Evolutionary conservation across 257 asterid species (phyloP).

Genomic region (Anisodus tanguticus): DNA sequence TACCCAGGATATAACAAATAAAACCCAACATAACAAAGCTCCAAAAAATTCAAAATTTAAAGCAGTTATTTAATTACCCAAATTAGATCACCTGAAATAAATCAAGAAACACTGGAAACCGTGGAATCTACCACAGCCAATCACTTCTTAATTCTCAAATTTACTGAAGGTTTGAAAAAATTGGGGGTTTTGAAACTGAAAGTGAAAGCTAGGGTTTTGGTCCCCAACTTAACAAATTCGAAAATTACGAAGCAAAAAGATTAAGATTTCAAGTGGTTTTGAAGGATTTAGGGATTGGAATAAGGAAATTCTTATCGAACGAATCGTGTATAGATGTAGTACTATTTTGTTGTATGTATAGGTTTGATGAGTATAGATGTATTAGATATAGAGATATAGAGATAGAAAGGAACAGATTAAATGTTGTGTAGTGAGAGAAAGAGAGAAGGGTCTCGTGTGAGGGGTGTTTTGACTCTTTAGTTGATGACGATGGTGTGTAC

Average conservation of each 20-base stretch:
- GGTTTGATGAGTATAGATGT: conserved; percentile 51
- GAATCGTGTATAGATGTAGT: conserved; percentile 50
- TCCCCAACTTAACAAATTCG: conserved; percentile 23
- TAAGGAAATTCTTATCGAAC: conserved; percentile 16
- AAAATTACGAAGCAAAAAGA: not conserved
- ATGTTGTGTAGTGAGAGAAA: conserved; percentile 35
- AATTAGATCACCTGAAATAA: conserved; percentile 26
- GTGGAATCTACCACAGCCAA: conserved; percentile 31
- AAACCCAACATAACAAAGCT: not conserved
- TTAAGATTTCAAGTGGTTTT: not conserved
- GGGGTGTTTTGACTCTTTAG: conserved; percentile 1
- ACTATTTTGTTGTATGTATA: conserved; percentile 31
- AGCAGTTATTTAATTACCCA: not conserved
- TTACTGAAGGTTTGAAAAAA: not conserved
- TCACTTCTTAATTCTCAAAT: conserved; percentile 31
- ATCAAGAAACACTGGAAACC: not conserved
- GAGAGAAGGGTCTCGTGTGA: not conserved
- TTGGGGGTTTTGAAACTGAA: not conserved
- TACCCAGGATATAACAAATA: not conserved
- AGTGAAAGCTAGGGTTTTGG: conserved; percentile 50
- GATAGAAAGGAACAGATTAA: conserved; percentile 39
- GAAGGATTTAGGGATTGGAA: conserved; percentile 39
- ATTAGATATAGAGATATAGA: conserved; percentile 36
- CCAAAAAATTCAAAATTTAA: not conserved
- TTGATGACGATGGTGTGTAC: conserved; percentile 24